Conservation (phyloP, 495 filamentous ascomycete species). For the Trichoderma virens region DNA sequence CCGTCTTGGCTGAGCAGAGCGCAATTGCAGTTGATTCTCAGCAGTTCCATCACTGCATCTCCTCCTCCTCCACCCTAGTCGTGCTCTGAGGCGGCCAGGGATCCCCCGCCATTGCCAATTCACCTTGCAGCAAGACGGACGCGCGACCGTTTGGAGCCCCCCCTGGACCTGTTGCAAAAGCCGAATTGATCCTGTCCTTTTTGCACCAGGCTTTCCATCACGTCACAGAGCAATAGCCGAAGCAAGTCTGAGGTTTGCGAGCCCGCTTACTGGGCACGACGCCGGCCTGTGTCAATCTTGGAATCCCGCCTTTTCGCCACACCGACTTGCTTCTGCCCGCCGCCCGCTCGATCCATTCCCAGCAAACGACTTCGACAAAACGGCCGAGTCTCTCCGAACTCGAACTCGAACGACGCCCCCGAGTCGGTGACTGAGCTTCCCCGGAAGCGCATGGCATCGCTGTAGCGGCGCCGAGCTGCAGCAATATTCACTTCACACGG, state of each 20-base stretch:
- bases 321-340: slow-evolving; percentile 1
- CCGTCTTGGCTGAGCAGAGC: too few species aligned
- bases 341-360: not conserved
- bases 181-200: not conserved
- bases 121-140: not conserved
- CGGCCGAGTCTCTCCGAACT: not conserved
- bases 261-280: not conserved
- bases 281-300: slow-evolving; percentile 1
- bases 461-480: slow-evolving; percentile 4
- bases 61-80: not conserved
- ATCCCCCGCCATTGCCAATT: slow-evolving; percentile 8
- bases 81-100: not conserved
- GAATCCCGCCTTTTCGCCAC: slow-evolving; percentile 3
- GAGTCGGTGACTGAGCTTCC: not conserved
- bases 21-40: not conserved
- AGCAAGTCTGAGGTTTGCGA: not conserved
- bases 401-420: not conserved
- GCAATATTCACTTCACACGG: not conserved
- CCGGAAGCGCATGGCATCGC: slow-evolving; percentile 7
- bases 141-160: not conserved
- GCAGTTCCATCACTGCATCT: not conserved
- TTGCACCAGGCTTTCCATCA: not conserved
- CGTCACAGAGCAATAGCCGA: not conserved
- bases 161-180: not conserved
- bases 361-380: not conserved